Evolutionary conservation across 345 rosid genomes (phyloP), one percentile per base, ranked within the genome.

Genomic region (Carallia brachiata): DNA sequence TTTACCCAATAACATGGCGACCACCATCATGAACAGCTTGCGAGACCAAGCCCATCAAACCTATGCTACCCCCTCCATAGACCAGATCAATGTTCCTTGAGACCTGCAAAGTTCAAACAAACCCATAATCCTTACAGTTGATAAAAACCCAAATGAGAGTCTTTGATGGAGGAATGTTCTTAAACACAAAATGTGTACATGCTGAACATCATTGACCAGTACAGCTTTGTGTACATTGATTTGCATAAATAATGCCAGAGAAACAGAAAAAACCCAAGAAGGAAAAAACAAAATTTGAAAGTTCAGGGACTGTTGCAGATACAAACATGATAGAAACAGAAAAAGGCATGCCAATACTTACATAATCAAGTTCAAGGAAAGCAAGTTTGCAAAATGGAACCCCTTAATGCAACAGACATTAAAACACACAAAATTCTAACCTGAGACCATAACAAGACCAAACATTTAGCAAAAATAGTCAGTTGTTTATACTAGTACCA

Each of bases 11-110:
- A 71, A 96, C 99, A 88, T 92, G 99, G 81, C 99, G 91, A 80
- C 99, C 99, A 39, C 99, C 99, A 79, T 96, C 90, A 80, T 96
- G 98, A 87, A 96, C 99, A 70, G 98, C 97, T 84, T 96, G 98
- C 61, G 99, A 96, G 73, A 96, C 87, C 81, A 92, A 78, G 71
- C 99, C 99, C 99, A 96, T 96, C 77, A 96, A 86, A 65, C 99
- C 99, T 79, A 96, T 92, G 83, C 99, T 96, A 16, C 99, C 99
- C 48, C 99, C 99, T 84, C 99, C 99, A 79, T 96, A 92, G 70
- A 96, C 99, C 75, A 96, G 77, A 87, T 96, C 98, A 86, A 92
- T 92, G 84, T 88, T 92, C 89, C 89, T 90, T 69, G 94, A 86
- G 56, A 96, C 99, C 99, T 96, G 76, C 83, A 77, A 62, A 56